Base-by-base conservation (phyloP, 1,284 basidiomycete species). In the Ustilago shanxiensis region DNA sequence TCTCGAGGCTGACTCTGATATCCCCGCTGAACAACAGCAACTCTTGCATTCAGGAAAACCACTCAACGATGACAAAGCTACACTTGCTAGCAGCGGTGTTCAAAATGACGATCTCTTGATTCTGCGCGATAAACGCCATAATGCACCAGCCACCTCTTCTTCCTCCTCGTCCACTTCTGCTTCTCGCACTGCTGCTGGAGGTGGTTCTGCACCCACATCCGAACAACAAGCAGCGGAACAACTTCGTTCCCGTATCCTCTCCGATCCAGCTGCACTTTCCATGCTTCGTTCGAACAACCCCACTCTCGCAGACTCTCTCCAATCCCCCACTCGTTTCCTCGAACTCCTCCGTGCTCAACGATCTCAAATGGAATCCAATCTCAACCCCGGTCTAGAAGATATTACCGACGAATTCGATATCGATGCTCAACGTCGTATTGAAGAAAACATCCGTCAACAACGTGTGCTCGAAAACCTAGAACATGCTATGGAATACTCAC, bases 401-500 rank as follows among this genome's bases (percentile, higher is more conserved):
- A 60, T 60, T 13, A 65, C 49, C 2, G 91, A 98, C 86, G 95
- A 95, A 0, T 98, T 91, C 85, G 92, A 98, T 83, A 88, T 98
- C 31, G 84, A 82, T 33, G 88, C 95, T 0, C 97, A 99, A 87
- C 89, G 89, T 69, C 92, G 90, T 87, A 99, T 99, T 68, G 96
- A 98, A 86, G 97, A 98, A 84, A 91, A 91, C 1, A 98, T 99
- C 74, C 88, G 93, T 60, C 92, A 95, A 86, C 91, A 98, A 83
- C 93, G 92, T 0, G 93, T 99, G 9, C 87, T 93, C 81, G 95
- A 98, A 87, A 85, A 85, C 49, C 64, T 82, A 24, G 82, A 87
- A 68, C 71, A 84, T 60, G 84, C 85, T 1, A 84, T 86, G 79
- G 86, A 87, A 62, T 87, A 86, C 66, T 83, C 76, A 41, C 96